Percentiles rank a stretch among this genome's conserved stretches.
Conservation (phyloP, 768 basidiomycete genomes). For the Porpolomopsis calyptriformis region DNA sequence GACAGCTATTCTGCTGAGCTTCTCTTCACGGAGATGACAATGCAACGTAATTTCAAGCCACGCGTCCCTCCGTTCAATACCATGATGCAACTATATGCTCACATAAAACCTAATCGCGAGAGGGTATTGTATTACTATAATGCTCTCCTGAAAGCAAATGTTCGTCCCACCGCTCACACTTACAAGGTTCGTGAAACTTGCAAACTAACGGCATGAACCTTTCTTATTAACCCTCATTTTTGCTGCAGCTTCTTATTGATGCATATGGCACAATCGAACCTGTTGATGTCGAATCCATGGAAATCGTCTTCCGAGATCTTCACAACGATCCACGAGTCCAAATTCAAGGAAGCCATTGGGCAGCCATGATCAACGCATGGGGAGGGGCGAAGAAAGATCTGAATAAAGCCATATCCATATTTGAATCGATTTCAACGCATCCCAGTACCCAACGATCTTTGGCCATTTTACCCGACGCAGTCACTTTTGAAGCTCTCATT, state of each 20-base stretch:
- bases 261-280: conserved; percentile 82
- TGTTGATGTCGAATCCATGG: conserved; percentile 61
- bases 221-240: no score
- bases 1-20: conserved; percentile 72
- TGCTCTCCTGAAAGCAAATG: conserved; percentile 45
- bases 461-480: conserved; percentile 59
- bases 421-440: conserved; percentile 57
- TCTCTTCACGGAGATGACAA: conserved; percentile 78
- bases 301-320: conserved; percentile 55
- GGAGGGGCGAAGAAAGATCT: conserved; percentile 74
- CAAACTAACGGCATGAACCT: no score
- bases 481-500: conserved; percentile 84
- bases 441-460: conserved; percentile 26
- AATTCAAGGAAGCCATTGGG: conserved; percentile 45
- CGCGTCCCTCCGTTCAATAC: conserved; percentile 94
- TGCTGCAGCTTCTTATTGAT: conserved; percentile 80
- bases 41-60: conserved; percentile 65
- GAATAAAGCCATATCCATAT: conserved; percentile 62
- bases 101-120: conserved; percentile 78
- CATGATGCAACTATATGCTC: conserved; percentile 95
- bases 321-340: conserved; percentile 34
- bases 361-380: conserved; percentile 79
- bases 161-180: conserved; percentile 79
- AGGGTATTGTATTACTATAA: conserved; percentile 69
- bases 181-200: conserved; percentile 59